phyloP scores from a whole-genome alignment of 1,284 basidiomycete species.

The Moniliella sp. region DNA sequence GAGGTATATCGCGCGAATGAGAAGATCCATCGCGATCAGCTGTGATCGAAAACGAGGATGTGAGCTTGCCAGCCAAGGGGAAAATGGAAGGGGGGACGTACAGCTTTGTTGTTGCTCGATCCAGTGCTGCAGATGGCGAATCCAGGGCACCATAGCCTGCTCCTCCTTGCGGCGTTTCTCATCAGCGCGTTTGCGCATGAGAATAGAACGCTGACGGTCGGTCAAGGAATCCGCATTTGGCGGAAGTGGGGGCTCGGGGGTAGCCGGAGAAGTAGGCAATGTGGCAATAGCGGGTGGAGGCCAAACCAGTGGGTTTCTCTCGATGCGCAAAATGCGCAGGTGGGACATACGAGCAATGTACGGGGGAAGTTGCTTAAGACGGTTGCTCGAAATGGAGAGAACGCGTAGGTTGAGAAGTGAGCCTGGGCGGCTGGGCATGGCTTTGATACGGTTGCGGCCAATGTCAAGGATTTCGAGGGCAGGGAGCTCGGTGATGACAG shows the following conservation, averaged over 20 bases:
- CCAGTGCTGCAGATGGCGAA: slow-evolving; percentile 15
- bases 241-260: slow-evolving; percentile 3
- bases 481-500: slow-evolving; percentile 53
- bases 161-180: slow-evolving; percentile 29
- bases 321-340: slow-evolving; percentile 62
- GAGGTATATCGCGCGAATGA: not conserved
- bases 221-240: slow-evolving; percentile 1
- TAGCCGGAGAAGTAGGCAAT: slow-evolving; percentile 11
- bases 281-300: slow-evolving; percentile 38
- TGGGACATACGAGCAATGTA: slow-evolving; percentile 55
- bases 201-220: slow-evolving; percentile 36
- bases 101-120: slow-evolving; percentile 5
- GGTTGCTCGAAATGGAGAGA: slow-evolving; percentile 67
- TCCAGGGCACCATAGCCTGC: slow-evolving; percentile 37
- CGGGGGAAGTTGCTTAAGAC: slow-evolving; percentile 52
- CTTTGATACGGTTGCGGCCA: slow-evolving; percentile 69
- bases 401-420: slow-evolving; percentile 59
- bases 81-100: not conserved
- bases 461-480: slow-evolving; percentile 82
- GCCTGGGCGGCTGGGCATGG: slow-evolving; percentile 58
- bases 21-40: not conserved
- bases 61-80: not conserved
- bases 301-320: slow-evolving; percentile 69
- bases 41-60: not conserved
- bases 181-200: not conserved